Evolutionary conservation across 805 yeast species (phyloP), one percentile per base, ranked within the genome.

Genomic region (Metschnikowia dekortorum): DNA sequence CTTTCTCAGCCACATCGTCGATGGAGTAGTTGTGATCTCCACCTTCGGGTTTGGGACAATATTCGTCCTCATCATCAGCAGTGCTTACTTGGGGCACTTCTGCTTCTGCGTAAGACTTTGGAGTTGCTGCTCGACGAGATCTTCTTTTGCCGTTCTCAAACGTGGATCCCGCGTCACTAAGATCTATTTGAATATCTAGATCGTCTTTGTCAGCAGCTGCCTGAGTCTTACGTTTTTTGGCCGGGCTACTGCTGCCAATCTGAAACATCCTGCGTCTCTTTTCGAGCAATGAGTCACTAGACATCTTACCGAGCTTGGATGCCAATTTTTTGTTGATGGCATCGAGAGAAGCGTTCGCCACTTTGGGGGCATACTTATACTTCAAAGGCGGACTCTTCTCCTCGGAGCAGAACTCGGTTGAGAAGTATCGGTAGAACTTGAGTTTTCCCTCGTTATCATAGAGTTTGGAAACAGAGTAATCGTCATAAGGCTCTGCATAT

Each of bases 391-490:
- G 40, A 2, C 54, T 53, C 22, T 43, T 43, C 8, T 47, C 52
- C 33, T 55, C 59, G 14, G 54, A 31, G 44, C 60, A 59, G 30
- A 52, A 46, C 3, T 52, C 53, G 44, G 53, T 59, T 14, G 61
- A 58, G 48, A 61, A 71, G 57, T 86, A 83, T 38, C 95, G 72
- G 64, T 80, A 87, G 56, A 82, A 87, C 60, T 87, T 85, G 51
- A 77, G 74, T 55, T 89, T 82, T 0, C 96, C 95, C 52, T 81
- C 83, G 56, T 82, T 82, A 60, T 87, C 95, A 52, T 81, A 80
- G 14, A 84, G 83, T 53, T 86, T 75, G 0, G 85, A 75, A 10
- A 89, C 69, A 14, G 64, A 51, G 29, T 46, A 44, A 11, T 63
- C 57, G n/a, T 59, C 62, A 49, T 66, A 66, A 10, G 62, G 60